Base-by-base conservation (phyloP, 495 filamentous ascomycete genomes). In the Filosporella fistucella region DNA sequence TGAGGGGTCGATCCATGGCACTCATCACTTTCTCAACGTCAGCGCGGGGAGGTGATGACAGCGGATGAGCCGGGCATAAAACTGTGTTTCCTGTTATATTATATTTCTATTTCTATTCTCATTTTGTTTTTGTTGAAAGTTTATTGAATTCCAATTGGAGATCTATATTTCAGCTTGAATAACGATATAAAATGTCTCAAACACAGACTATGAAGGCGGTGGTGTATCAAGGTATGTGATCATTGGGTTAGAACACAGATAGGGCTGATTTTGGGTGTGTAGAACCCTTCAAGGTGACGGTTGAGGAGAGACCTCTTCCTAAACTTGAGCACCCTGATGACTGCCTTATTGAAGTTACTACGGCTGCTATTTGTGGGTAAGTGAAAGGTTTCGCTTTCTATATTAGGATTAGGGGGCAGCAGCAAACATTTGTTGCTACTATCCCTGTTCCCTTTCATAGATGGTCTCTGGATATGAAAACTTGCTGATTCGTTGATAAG, bases 291-390 rank as follows among this genome's bases (percentile, higher is more conserved):
- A 51, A 47, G 29, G 53, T 56, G 2, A 25, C 47, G 0, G 26
- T 56, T 18, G 47, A 51, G 30, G 69, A 78, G 40, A 70, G 75
- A 3, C 64, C 71, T 22, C 57, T 58, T 36, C 77, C 76, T 0
- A 71, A 68, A 47, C 52, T 81, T 32, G 61, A 75, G 47, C 77
- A 77, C 58, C 69, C 74, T 2, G 70, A 77, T 56, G 74, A 77
- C 55, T 63, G 65, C 34, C 68, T 82, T 50, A 67, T 82, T 47
- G 76, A 75, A 50, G 71, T 81, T 23, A 80, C 75, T 14, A 80
- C 72, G 14, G 68, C 74, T 29, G 74, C 72, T 1, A 80, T 82
- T 34, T 81, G 78, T 50, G 75, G 72, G 67, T 48, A 47, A 1
- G 49, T 14, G n/a, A n/a, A n/a, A n/a, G n/a, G n/a, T n/a, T n/a